Evolutionary conservation across 2,329 filamentous ascomycete genomes (phyloP), one percentile per base, ranked within the genome.

Genomic region (Fusarium redolens): DNA sequence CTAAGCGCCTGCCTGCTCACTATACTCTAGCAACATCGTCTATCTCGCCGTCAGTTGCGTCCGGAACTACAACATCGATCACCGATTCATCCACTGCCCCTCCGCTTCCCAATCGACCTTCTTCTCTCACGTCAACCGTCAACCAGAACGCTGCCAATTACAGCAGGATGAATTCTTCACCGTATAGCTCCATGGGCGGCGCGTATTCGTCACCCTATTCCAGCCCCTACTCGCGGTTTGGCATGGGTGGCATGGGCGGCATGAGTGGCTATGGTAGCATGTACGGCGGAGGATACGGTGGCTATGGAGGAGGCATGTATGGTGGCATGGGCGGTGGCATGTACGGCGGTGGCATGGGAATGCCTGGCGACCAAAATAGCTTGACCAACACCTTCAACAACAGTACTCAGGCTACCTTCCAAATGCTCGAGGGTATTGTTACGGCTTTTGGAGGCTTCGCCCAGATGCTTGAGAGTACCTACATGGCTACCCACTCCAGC

Each of bases 391-490:
- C 93, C 59, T 98, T 98, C 86, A 94, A 92, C 80, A 95, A 97
- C 82, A 96, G 93, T 85, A 99, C 97, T 0, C 93, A 96, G 77
- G 94, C 96, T 15, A 99, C 96, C 0, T 99, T 99, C 80, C 96
- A 98, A 86, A 94, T 99, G 88, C 94, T 99, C 57, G 96, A 99
- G 85, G 96, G 95, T 76, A 93, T 99, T 65, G 96, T 99, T 18
- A 94, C 94, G 30, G 95, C 96, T 5, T 99, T 99, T 85, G 95
- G 95, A 25, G 96, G 97, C 1, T 98, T 99, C 80, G 94, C 97
- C 17, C 96, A 99, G 85, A 99, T 99, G 96, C 88, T 99, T 33
- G 96, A 99, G 84, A 98, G 96, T 86, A 98, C 96, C 15, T 99
- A 98, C 79, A 99, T 99, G 97, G 96, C 97, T 35, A 99, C 96